Base-by-base conservation (phyloP, 2,329 filamentous ascomycete genomes). In the Sporothrix pseudoabietina region DNA sequence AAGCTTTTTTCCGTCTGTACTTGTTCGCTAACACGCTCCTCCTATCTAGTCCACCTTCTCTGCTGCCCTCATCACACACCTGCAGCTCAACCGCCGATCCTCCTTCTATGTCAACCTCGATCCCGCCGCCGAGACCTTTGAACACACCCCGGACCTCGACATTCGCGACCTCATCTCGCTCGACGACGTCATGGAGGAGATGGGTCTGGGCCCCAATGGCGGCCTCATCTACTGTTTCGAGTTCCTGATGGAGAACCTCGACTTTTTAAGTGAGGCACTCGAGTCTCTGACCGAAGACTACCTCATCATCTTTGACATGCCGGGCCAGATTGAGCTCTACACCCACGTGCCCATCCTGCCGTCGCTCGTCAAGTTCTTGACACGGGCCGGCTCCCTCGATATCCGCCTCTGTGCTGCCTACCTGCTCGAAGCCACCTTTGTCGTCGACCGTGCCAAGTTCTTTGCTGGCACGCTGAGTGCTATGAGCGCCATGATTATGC, bases 401-500 rank as follows among this genome's bases (percentile, higher is more conserved):
- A 92, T 98, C 80, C 93, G 92, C 78, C 89, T 98, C 78, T 98
- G 95, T 81, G 96, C 96, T 59, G 90, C 95, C 10, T 99, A 98
- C 82, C 89, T 99, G 44, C 90, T 99, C 76, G 96, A 99, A 82
- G 93, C 94, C 14, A 98, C 94, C 9, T 99, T 98, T 81, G 92
- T 98, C 78, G 89, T 98, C 75, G 96, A 99, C 83, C 91, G 94
- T 75, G 93, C 96, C 79, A 99, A 98, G 84, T 99, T 97, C 86
- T 98, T 99, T 82, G 91, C 96, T 0, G 96, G 96, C 14, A 97
- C 96, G 0, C 85, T 99, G 74, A 96, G 92, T 80, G 96, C 96
- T 76, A 98, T 99, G 96, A 97, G 93, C 79, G 94, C 96, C 76
- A 99, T 99, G 96, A 90, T 99, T 79, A 96, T 98, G 94, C 88